Conservation (phyloP, 2,329 filamentous ascomycete species). For the Aspergillus jensenii region DNA sequence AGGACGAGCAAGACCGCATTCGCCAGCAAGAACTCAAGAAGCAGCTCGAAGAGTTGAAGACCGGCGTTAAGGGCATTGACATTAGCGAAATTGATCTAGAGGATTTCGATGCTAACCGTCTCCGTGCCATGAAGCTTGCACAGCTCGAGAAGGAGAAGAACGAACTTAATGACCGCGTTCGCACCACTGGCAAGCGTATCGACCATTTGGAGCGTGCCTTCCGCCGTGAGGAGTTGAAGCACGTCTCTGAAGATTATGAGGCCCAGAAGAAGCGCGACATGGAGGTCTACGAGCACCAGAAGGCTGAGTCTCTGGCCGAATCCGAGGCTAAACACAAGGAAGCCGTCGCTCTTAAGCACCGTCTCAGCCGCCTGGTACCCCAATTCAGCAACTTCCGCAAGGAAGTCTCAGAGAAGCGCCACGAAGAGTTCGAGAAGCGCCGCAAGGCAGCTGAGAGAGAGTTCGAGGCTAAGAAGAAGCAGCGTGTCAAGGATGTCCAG, state of each 20-base stretch:
- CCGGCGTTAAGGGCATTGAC: conserved; percentile 78
- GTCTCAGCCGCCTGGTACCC: conserved; percentile 80
- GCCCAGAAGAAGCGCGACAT: conserved; percentile 76
- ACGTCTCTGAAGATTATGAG: conserved; percentile 81
- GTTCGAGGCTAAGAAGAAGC: conserved; percentile 84
- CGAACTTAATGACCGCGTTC: conserved; percentile 85
- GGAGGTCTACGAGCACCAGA: conserved; percentile 76
- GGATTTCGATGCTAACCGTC: conserved; percentile 81
- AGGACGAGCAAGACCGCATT: conserved; percentile 85
- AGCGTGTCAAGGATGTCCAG: conserved; percentile 82
- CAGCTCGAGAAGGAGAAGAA: conserved; percentile 98
- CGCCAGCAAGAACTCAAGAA: conserved; percentile 92
- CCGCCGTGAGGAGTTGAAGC: conserved; percentile 92
- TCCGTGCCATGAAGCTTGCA: conserved; percentile 91
- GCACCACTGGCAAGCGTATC: conserved; percentile 90
- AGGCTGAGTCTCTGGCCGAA: conserved; percentile 74
- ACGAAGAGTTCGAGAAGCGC: conserved; percentile 93
- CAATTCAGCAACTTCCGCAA: conserved; percentile 80
- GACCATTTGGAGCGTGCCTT: conserved; percentile 97
- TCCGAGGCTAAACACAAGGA: conserved; percentile 87
- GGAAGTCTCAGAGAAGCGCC: conserved; percentile 79
- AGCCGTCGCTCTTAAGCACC: conserved; percentile 89
- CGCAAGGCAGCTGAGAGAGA: conserved; percentile 89
- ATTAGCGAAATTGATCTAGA: conserved; percentile 71
- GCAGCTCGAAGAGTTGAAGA: conserved; percentile 87